Conservation (phyloP, 192 early-diverging fungal species). For the Coemansia sp. region DNA sequence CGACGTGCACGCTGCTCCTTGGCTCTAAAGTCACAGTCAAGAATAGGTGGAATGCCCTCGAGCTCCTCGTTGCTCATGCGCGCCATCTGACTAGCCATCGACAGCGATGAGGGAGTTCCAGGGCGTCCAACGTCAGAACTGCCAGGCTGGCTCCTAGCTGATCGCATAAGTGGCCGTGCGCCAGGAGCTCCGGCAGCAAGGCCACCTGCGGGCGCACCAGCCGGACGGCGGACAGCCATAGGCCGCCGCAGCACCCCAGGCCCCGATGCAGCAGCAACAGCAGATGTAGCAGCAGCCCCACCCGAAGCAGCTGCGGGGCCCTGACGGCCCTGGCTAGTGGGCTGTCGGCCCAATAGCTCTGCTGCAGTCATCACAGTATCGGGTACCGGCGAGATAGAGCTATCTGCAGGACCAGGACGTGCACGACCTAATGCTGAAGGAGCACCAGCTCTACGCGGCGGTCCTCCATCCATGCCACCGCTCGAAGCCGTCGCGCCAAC, state of each 20-base stretch:
- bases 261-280: neutral
- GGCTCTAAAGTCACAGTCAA: conserved; percentile 61
- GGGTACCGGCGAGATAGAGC: conserved; percentile 29
- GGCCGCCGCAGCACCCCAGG: conserved; percentile 49
- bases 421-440: neutral
- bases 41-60: conserved; percentile 55
- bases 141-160: conserved; percentile 14
- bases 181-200: conserved; percentile 1
- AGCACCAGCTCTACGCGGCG: conserved; percentile 12
- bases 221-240: conserved; percentile 43
- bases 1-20: conserved; percentile 71
- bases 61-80: conserved; percentile 52
- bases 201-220: conserved; percentile 8
- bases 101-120: conserved; percentile 16
- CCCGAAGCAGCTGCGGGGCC: conserved; percentile 1
- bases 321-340: neutral
- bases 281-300: neutral
- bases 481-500: conserved; percentile 17
- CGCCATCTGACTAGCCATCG: conserved; percentile 26
- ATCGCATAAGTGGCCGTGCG: conserved; percentile 14
- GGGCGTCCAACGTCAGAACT: conserved; percentile 23
- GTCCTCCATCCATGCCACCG: neutral
- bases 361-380: conserved; percentile 54
- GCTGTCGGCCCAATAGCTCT: conserved; percentile 38
- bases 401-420: conserved; percentile 15